Base-by-base conservation (phyloP, 164 flowering plant genomes). In the Kingdonia uniflora region DNA sequence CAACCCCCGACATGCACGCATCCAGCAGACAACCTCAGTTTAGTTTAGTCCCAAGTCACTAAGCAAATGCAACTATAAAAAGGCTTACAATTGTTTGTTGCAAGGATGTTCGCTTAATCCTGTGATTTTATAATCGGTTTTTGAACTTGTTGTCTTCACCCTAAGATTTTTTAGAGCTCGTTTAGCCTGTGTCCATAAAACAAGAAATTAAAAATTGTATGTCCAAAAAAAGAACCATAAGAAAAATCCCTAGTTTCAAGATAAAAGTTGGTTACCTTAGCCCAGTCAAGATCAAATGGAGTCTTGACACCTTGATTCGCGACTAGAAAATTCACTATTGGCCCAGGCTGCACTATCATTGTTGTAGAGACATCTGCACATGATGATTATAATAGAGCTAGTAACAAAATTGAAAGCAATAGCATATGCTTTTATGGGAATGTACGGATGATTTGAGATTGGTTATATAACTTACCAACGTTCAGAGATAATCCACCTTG, bases 281-380 rank as follows among this genome's bases (percentile, higher is more conserved):
- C 62, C 97, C 96, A 89, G 48, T 94, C 95, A 61, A 94, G 58
- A 5, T 60, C 46, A 41, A 39, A 67, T 0, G 87, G 87, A 62
- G 82, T 75, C 24, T 57, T 75, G 2, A 68, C 95, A 69, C 72
- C 74, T 51, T 94, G 99, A 57, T 94, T 89, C 4, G 80, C 78
- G 48, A 82, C 55, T 20, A 88, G 54, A 65, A 88, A 92, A 55
- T 92, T 91, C 6, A 80, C 74, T 14, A 92, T 81, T 2, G 91
- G 91, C 12, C 99, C 97, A 42, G 97, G 95, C 55, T 70, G 76
- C 15, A 94, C 57, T 1, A 85, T 83, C 99, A 84, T 94, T 0
- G 97, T 94, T 0, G 96, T 86, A 0, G 99, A 82, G 6, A 83
- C 96, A 76, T 94, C 99, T 94, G 70, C 21, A 58, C n/a, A n/a